A percentile compares a stretch with the other conserved stretches of the same genome.
These are phyloP conservation scores for Raffaelea ambrosiae DNA, from an alignment of 2,329 filamentous ascomycete genomes.

Conservation along the genomic window DNA sequence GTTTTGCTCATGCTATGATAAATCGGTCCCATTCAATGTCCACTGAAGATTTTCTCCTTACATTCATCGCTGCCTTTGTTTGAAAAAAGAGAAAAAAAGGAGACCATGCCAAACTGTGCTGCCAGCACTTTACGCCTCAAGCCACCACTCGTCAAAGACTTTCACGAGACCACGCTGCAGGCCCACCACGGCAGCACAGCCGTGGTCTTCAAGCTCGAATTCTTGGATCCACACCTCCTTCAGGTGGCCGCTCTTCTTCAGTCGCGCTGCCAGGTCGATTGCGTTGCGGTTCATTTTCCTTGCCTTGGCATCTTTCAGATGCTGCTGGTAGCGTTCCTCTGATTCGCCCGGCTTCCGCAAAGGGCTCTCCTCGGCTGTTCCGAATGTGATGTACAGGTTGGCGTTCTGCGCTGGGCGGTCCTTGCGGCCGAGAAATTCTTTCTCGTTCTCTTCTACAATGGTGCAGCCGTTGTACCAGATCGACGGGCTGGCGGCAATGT, in stretches of 20 bases:
- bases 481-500: constrained; percentile 9
- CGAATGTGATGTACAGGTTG: constrained; percentile 6
- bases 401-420: not conserved
- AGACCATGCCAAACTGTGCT: too few species aligned
- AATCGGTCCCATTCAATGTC: too few species aligned
- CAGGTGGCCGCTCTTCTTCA: not conserved
- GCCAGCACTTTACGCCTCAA: not conserved
- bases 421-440: not conserved
- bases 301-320: not conserved
- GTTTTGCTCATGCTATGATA: too few species aligned
- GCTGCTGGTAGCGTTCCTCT: constrained; percentile 2
- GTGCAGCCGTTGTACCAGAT: constrained; percentile 8
- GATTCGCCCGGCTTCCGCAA: constrained; percentile 4
- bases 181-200: constrained; percentile 3
- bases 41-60: too few species aligned
- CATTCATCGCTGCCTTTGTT: too few species aligned
- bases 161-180: constrained; percentile 8
- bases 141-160: constrained; percentile 6
- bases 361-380: constrained; percentile 5
- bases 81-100: too few species aligned
- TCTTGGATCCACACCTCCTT: constrained; percentile 6
- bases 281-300: constrained; percentile 3
- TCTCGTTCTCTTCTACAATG: constrained; percentile 5
- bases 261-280: not conserved
- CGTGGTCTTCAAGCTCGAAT: constrained; percentile 9